Percentiles rank a stretch among this genome's conserved stretches.
Conservation (phyloP, 73 alveolate genomes). For the Uronychia setigera region DNA sequence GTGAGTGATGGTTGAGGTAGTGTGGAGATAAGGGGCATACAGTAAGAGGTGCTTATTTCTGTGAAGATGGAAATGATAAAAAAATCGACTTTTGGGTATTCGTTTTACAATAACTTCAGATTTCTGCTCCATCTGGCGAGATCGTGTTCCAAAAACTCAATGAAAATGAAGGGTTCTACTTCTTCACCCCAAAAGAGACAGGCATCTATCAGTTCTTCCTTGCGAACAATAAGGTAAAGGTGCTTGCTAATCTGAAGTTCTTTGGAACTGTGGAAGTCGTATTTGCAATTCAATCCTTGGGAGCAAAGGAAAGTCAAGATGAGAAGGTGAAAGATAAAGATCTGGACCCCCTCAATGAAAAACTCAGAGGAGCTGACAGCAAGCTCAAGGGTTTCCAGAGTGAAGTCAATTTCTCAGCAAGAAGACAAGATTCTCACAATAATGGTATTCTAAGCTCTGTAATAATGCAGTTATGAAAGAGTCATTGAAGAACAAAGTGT, state of each 20-base stretch:
- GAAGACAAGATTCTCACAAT: not conserved
- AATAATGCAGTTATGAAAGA: not conserved
- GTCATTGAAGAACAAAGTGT: no score
- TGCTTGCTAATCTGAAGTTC: not conserved
- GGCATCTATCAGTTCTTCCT: not conserved
- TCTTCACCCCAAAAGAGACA: not conserved
- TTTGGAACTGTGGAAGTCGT: not conserved
- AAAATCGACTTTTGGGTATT: not conserved
- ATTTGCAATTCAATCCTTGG: not conserved
- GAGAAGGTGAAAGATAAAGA: not conserved
- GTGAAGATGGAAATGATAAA: not conserved
- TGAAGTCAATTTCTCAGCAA: not conserved
- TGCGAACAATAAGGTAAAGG: not conserved
- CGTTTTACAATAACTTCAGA: not conserved
- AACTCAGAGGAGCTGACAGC: not conserved
- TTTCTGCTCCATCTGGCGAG: not conserved
- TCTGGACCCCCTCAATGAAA: not conserved
- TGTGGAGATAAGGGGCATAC: no score
- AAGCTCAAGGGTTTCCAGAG: not conserved
- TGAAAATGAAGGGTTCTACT: not conserved
- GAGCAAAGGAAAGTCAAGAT: not conserved
- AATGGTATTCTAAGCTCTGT: not conserved
- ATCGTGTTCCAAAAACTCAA: not conserved
- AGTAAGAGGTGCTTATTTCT: not conserved
- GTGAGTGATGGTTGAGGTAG: no score